phyloP scores from a whole-genome alignment of 192 early-diverging fungal species.

The Rhizophagus sp. region DNA sequence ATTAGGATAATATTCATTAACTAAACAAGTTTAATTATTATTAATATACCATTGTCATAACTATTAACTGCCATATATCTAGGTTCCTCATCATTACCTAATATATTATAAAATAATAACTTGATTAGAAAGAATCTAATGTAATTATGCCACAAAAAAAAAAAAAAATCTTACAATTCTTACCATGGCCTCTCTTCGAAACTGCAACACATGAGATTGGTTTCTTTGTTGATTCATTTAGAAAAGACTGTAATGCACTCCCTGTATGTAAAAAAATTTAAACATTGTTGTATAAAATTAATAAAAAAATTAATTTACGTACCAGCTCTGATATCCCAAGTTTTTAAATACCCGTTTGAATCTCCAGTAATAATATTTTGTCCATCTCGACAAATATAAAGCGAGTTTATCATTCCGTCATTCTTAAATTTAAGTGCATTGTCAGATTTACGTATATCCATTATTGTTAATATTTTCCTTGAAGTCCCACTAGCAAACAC shows the following conservation, averaged over 20 bases:
- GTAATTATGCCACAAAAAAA: too few species aligned
- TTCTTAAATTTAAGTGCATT: slow-evolving; percentile 50
- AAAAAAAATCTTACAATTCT: not conserved
- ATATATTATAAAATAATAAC: slow-evolving; percentile 20
- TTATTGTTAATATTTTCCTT: slow-evolving; percentile 67
- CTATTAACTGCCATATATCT: slow-evolving; percentile 89
- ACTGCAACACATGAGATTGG: slow-evolving; percentile 78
- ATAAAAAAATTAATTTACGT: slow-evolving; percentile 25
- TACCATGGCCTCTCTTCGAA: slow-evolving; percentile 40
- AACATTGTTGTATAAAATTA: not conserved
- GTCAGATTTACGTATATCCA: slow-evolving; percentile 59
- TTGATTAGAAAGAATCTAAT: not conserved
- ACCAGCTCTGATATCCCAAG: slow-evolving; percentile 87
- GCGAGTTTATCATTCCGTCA: slow-evolving; percentile 81
- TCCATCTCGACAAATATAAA: slow-evolving; percentile 76
- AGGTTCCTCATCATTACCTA: slow-evolving; percentile 57
- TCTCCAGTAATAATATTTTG: slow-evolving; percentile 80
- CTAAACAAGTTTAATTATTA: not conserved
- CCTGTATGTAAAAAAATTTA: not conserved
- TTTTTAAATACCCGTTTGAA: slow-evolving; percentile 83
- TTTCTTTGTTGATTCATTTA: slow-evolving; percentile 69
- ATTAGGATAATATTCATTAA: not conserved
- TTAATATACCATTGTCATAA: slow-evolving; percentile 82
- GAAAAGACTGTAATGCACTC: slow-evolving; percentile 47
- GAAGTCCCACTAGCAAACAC: slow-evolving; percentile 81